These are phyloP conservation scores for Ganoderma boninense DNA, from an alignment of 1,284 basidiomycete species.

Conservation along the genomic window DNA sequence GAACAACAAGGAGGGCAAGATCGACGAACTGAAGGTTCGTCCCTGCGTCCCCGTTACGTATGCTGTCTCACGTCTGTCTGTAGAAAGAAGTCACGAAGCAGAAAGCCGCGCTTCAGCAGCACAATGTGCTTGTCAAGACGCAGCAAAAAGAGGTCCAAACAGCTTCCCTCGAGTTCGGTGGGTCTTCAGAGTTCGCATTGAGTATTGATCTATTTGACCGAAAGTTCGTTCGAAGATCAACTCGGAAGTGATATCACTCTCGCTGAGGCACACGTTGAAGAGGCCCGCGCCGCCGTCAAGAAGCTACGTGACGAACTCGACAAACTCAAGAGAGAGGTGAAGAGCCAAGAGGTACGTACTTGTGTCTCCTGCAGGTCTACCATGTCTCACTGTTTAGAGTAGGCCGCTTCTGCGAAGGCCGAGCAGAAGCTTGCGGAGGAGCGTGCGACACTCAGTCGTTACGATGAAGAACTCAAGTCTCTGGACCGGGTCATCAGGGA, in stretches of 20 bases:
- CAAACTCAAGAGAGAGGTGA: conserved; percentile 63
- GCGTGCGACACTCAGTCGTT: conserved; percentile 85
- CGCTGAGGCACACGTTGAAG: conserved; percentile 65
- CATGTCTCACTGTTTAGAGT: background rate
- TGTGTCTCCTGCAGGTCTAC: background rate
- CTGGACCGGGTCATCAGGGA: conserved; percentile 85
- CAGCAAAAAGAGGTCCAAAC: conserved; percentile 92
- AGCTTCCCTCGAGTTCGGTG: conserved; percentile 86
- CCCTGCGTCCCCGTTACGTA: background rate
- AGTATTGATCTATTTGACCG: background rate
- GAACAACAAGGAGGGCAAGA: conserved; percentile 97
- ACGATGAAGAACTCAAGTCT: conserved; percentile 87
- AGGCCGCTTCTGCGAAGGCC: conserved; percentile 70
- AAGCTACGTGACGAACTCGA: conserved; percentile 72
- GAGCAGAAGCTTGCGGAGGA: conserved; percentile 84
- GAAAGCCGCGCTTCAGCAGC: conserved; percentile 85
- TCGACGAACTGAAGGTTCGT: conserved; percentile 89
- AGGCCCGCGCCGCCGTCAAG: conserved; percentile 65
- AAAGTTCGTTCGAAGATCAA: conserved; percentile 69
- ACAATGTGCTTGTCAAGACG: conserved; percentile 83
- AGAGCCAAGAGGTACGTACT: conserved; percentile 59
- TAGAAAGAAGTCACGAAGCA: conserved; percentile 83
- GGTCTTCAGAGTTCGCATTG: conserved; percentile 33
- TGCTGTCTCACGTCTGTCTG: background rate
- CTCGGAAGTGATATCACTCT: conserved; percentile 80